Percentiles rank a stretch among this genome's conserved stretches.
These are phyloP conservation scores for Neostapfia colusana DNA, from an alignment of 176 grass and related monocot genomes.

Conservation along the genomic window DNA sequence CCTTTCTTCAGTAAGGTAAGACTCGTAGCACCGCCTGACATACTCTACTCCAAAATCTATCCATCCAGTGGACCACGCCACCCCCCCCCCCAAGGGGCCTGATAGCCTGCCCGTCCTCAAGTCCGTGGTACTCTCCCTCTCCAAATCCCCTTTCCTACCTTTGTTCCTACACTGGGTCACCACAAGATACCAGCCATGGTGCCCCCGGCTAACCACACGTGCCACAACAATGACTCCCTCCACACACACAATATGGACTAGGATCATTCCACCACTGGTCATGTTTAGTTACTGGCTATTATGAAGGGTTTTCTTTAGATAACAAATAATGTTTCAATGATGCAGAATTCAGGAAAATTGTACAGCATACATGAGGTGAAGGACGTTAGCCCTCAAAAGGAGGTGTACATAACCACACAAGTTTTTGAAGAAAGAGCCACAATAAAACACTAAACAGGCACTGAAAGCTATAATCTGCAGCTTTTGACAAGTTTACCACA, in stretches of 20 bases:
- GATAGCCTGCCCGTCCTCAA: too few relatives aligned
- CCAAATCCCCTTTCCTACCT: not conserved
- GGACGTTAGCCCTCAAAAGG: not conserved
- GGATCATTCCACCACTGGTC: not conserved
- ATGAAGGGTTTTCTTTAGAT: not conserved
- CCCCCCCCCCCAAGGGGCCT: not conserved
- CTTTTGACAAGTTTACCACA: constrained; percentile 20
- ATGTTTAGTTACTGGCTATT: not conserved
- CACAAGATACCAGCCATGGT: not conserved
- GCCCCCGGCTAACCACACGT: not conserved
- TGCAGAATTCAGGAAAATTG: not conserved
- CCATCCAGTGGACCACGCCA: not conserved
- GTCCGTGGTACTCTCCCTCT: not conserved
- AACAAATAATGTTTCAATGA: too few relatives aligned
- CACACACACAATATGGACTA: not conserved
- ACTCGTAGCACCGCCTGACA: not conserved
- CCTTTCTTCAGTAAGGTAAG: too few relatives aligned
- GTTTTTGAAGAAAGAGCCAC: not conserved
- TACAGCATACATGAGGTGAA: not conserved
- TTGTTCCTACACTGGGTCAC: not conserved
- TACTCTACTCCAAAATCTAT: not conserved
- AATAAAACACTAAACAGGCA: not conserved
- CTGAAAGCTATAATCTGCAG: not conserved
- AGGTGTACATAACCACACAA: not conserved
- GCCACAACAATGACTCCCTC: not conserved